Base-by-base conservation (phyloP, 306 rosid genomes). In the Ziziphus jujuba region DNA sequence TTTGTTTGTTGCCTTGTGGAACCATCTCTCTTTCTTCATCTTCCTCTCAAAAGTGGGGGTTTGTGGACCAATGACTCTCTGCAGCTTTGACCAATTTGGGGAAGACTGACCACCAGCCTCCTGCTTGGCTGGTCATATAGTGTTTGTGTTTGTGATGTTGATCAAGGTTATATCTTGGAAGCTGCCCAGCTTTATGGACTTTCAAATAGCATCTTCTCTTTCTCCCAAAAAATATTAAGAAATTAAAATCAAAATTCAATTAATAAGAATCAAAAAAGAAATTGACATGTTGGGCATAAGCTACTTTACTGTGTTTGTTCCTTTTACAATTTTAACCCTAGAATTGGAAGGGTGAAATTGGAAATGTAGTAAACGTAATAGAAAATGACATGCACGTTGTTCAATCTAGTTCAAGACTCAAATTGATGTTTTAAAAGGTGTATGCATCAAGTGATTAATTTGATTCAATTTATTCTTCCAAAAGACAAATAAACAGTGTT, bases 61-160 rank as follows among this genome's bases (percentile, higher is more conserved):
- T n/a, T n/a, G n/a, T 51, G 70, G 80, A 70, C 68, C 87, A 67
- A 67, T 53, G 13, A 6, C 17, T 60, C 36, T 40, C 16, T 34
- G 31, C 19, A 47, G 33, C 45, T 61, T 79, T 74, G 80, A 74
- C 84, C 73, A n/a, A 56, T 55, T 5, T 12, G 57, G 36, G 52
- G 21, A 22, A 11, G 13, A 40, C 45, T 40, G 45, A 40, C 45
- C 45, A 40, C 66, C 38, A 6, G n/a, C 6, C 40, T n/a, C 58
- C 13, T 49, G 34, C 59, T n/a, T n/a, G n/a, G 20, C 0, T 65
- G 38, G 5, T 17, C 21, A 19, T 40, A 50, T 40, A 36, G 50
- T 16, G 0, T 11, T 9, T 33, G 33, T 28, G 33, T 4, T 28
- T 1, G 22, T 62, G 63, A 62, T 9, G 55, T 11, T 53, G 58